These are phyloP conservation scores for Zarea fungicola DNA, from an alignment of 2,329 filamentous ascomycete species.

Conservation along the genomic window DNA sequence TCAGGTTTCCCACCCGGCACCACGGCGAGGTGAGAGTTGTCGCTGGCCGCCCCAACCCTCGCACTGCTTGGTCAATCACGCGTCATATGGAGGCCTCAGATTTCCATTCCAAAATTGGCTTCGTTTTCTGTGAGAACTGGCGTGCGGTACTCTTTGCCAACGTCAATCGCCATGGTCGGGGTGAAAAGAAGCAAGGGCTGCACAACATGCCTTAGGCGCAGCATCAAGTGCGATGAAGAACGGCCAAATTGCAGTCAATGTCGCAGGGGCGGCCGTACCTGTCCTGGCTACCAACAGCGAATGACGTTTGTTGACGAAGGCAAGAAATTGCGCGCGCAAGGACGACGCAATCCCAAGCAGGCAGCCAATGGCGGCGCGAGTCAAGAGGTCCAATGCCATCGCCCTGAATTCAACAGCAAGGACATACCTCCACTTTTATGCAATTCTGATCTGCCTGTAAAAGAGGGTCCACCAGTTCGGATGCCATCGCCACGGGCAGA, in stretches of 20 bases:
- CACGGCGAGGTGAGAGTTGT: too few relatives aligned
- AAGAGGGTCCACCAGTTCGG: not conserved
- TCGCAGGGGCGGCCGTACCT: not conserved
- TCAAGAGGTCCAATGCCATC: not conserved
- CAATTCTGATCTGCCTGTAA: not conserved
- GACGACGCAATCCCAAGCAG: not conserved
- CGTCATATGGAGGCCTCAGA: too few relatives aligned
- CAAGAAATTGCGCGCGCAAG: not conserved
- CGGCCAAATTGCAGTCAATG: not conserved
- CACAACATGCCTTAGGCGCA: not conserved
- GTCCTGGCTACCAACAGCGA: not conserved
- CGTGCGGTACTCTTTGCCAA: too few relatives aligned
- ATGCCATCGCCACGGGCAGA: not conserved
- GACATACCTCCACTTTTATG: not conserved
- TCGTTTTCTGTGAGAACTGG: too few relatives aligned
- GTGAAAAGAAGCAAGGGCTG: not conserved
- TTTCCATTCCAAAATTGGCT: too few relatives aligned
- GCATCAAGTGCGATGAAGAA: not conserved
- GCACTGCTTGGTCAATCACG: too few relatives aligned
- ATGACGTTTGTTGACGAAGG: not conserved
- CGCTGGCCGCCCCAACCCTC: too few relatives aligned
- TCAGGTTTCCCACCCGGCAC: too few relatives aligned
- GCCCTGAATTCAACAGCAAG: not conserved
- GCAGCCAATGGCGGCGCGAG: not conserved
- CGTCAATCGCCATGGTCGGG: not conserved